phyloP scores from a whole-genome alignment of 306 rosid species.

The Pyrus pyrifolia region DNA sequence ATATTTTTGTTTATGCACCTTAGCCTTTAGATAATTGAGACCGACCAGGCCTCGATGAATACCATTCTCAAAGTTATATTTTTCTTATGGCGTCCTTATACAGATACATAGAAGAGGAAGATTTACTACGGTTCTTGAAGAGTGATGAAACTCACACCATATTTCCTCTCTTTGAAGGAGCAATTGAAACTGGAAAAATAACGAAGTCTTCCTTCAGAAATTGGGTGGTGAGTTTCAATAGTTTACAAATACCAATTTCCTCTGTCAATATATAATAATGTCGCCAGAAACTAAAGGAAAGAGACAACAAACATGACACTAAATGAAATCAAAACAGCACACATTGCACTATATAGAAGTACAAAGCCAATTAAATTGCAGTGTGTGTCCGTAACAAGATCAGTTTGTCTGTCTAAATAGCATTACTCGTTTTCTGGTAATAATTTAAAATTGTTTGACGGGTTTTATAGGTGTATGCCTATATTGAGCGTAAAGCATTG shows the following conservation, averaged over 20 bases:
- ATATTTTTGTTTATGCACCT: neutral
- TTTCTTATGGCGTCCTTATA: neutral
- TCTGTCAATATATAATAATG: too few relatives aligned
- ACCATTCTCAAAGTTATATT: neutral
- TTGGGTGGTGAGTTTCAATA: slow-evolving; percentile 35
- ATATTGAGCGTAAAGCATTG: slow-evolving; percentile 39
- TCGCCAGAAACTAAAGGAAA: too few relatives aligned
- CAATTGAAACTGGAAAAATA: slow-evolving; percentile 29
- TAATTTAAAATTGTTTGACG: too few relatives aligned
- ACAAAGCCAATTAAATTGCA: too few relatives aligned
- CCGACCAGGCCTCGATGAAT: neutral
- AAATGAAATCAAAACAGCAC: too few relatives aligned
- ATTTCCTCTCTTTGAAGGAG: slow-evolving; percentile 43
- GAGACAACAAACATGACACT: too few relatives aligned
- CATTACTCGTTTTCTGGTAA: too few relatives aligned
- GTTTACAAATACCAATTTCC: neutral
- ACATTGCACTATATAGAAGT: too few relatives aligned
- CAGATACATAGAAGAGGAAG: slow-evolving; percentile 44
- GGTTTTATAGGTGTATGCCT: slow-evolving; percentile 30
- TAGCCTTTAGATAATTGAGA: neutral
- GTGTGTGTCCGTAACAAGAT: too few relatives aligned
- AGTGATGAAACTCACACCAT: slow-evolving; percentile 36
- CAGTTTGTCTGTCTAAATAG: too few relatives aligned
- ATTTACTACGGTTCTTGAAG: slow-evolving; percentile 34
- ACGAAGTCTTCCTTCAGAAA: slow-evolving; percentile 41